These are phyloP conservation scores for Candida maltosa DNA, from an alignment of 805 yeast genomes.

Conservation along the genomic window DNA sequence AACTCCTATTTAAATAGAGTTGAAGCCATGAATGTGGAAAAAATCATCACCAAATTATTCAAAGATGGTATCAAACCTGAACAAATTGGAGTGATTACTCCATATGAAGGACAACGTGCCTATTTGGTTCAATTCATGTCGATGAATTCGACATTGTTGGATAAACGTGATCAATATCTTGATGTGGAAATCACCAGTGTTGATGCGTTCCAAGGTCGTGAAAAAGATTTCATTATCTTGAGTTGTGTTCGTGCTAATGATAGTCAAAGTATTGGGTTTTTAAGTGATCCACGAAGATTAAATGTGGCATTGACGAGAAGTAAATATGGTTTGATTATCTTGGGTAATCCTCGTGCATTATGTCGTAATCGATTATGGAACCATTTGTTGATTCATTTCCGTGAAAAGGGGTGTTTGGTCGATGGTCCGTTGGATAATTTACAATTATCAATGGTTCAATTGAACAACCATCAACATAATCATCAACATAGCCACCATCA, in stretches of 20 bases:
- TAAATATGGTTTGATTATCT: constrained; percentile 44
- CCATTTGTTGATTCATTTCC: constrained; percentile 67
- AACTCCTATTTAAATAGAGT: constrained; percentile 79
- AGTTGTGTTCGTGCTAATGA: constrained; percentile 45
- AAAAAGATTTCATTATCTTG: constrained; percentile 41
- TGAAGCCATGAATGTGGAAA: constrained; percentile 87
- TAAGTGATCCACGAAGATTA: constrained; percentile 41
- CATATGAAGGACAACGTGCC: constrained; percentile 91
- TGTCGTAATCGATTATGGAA: constrained; percentile 75
- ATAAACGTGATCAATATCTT: constrained; percentile 54
- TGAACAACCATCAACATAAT: constrained; percentile 14
- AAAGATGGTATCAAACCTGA: constrained; percentile 73
- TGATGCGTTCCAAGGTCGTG: constrained; percentile 44
- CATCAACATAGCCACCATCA: too few species aligned
- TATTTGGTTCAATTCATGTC: constrained; percentile 77
- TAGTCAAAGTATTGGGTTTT: constrained; percentile 37
- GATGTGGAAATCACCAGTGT: constrained; percentile 74
- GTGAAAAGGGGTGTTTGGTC: constrained; percentile 83
- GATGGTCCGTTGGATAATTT: constrained; percentile 84
- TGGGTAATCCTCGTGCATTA: constrained; percentile 83
- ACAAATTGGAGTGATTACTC: constrained; percentile 90
- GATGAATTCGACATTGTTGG: constrained; percentile 59
- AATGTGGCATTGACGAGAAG: constrained; percentile 45
- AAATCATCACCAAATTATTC: constrained; percentile 67
- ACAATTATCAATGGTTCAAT: constrained; percentile 66